phyloP scores from a whole-genome alignment of 768 basidiomycete genomes.

The Lentinula boryana region DNA sequence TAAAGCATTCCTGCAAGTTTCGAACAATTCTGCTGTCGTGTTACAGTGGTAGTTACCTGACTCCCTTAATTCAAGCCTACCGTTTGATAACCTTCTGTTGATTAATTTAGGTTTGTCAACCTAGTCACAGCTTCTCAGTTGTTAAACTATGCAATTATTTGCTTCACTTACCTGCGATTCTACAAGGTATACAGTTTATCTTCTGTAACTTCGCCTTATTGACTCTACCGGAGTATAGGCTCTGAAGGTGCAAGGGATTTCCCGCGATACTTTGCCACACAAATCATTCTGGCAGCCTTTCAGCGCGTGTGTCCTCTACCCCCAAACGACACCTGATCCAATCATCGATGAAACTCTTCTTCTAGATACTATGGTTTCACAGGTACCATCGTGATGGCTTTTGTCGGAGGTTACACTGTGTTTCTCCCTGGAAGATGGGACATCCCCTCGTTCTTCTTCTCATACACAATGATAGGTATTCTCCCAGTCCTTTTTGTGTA shows the following conservation, averaged over 20 bases:
- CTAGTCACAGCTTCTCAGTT: slow-evolving; percentile 44
- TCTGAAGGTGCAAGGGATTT: slow-evolving; percentile 37
- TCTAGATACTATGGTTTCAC: slow-evolving; percentile 38
- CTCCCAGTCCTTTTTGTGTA: slow-evolving; percentile 35
- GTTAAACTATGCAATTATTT: slow-evolving; percentile 41
- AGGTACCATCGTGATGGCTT: slow-evolving; percentile 40
- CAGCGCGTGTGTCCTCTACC: slow-evolving; percentile 27
- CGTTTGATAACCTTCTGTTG: neutral
- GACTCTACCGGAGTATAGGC: slow-evolving; percentile 21
- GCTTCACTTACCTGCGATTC: slow-evolving; percentile 44
- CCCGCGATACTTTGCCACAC: slow-evolving; percentile 37
- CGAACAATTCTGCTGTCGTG: slow-evolving; percentile 40
- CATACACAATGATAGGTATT: slow-evolving; percentile 39
- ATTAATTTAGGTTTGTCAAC: slow-evolving; percentile 35
- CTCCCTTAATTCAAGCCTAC: neutral
- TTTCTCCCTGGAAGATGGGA: slow-evolving; percentile 47
- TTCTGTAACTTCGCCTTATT: neutral
- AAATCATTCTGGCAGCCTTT: slow-evolving; percentile 46
- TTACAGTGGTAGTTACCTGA: slow-evolving; percentile 33
- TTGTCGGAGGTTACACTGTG: slow-evolving; percentile 44
- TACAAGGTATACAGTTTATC: slow-evolving; percentile 20
- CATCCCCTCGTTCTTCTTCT: slow-evolving; percentile 42
- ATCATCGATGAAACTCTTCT: neutral
- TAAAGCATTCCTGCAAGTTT: slow-evolving; percentile 43
- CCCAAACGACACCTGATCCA: neutral